phyloP scores from a whole-genome alignment of 257 asterid genomes.

The Solanum virginianum region DNA sequence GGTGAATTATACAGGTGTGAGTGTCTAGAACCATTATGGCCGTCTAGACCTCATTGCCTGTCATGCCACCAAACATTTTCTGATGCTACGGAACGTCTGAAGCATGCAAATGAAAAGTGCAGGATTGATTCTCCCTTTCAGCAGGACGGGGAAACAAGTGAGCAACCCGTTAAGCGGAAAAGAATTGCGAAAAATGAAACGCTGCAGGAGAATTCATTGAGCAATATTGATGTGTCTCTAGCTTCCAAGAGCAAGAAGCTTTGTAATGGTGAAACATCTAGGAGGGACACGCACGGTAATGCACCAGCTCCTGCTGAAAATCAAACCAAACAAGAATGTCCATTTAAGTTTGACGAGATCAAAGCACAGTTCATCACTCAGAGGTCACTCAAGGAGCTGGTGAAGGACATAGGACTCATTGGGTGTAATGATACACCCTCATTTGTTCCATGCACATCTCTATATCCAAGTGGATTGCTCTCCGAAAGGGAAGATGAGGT shows the following conservation, averaged over 20 bases:
- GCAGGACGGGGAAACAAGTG: conserved; percentile 24
- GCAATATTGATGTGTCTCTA: conserved; percentile 14
- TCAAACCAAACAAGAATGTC: conserved; percentile 31
- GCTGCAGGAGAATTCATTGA: conserved; percentile 24
- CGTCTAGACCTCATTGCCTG: conserved; percentile 52
- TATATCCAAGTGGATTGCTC: conserved; percentile 20
- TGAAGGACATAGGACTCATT: conserved; percentile 56
- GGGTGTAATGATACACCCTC: conserved; percentile 50
- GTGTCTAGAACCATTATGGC: conserved; percentile 77
- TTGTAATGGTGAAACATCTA: conserved; percentile 18
- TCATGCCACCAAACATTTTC: conserved; percentile 69
- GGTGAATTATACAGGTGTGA: conserved; percentile 52
- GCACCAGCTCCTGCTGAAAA: conserved; percentile 19
- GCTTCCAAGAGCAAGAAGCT: conserved; percentile 26
- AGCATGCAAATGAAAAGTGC: conserved; percentile 54
- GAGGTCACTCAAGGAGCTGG: conserved; percentile 52
- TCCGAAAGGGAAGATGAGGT: conserved; percentile 17
- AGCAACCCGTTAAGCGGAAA: conserved; percentile 36
- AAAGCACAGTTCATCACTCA: conserved; percentile 49
- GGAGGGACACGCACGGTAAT: conserved; percentile 25
- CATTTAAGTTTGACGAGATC: conserved; percentile 68
- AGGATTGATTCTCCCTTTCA: conserved; percentile 15
- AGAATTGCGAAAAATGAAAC: conserved; percentile 14
- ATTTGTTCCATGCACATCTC: conserved; percentile 25
- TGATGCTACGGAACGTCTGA: conserved; percentile 30